These are phyloP conservation scores for Neopestalotiopsis sp. DNA, from an alignment of 2,329 filamentous ascomycete genomes.

Conservation along the genomic window DNA sequence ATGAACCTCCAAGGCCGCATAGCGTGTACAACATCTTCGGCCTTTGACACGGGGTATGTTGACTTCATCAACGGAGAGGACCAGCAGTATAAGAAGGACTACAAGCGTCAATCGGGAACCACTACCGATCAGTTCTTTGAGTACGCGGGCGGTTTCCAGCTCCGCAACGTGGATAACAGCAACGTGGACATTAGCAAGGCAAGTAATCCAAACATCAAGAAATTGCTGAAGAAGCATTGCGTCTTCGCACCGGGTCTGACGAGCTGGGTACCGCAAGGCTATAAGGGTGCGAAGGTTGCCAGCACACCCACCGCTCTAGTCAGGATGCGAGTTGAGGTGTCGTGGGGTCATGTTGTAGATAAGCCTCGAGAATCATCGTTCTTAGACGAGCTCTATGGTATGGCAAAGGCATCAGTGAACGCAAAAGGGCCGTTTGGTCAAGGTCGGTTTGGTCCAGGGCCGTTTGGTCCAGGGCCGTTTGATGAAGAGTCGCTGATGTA, in stretches of 20 bases:
- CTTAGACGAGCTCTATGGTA: background rate
- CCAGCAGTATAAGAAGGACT: background rate
- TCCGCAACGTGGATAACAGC: background rate
- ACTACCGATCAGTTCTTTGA: background rate
- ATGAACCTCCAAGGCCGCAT: background rate
- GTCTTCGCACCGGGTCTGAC: background rate
- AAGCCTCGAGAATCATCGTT: background rate
- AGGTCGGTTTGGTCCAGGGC: background rate
- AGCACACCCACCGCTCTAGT: background rate
- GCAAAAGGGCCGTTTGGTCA: background rate
- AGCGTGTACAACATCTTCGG: background rate
- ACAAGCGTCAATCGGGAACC: background rate
- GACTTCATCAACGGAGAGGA: background rate
- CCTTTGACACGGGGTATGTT: background rate
- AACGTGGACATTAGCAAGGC: background rate
- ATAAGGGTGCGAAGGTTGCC: background rate
- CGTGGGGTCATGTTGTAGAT: background rate
- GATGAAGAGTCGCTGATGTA: too few species aligned
- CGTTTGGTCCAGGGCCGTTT: background rate
- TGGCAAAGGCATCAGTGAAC: background rate
- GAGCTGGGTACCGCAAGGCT: background rate
- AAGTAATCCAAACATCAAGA: background rate
- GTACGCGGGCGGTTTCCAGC: background rate
- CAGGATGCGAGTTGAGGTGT: background rate
- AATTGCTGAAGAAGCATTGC: background rate